These are phyloP conservation scores for Sphenostylis stenocarpa DNA, from an alignment of 306 rosid genomes.

Conservation along the genomic window DNA sequence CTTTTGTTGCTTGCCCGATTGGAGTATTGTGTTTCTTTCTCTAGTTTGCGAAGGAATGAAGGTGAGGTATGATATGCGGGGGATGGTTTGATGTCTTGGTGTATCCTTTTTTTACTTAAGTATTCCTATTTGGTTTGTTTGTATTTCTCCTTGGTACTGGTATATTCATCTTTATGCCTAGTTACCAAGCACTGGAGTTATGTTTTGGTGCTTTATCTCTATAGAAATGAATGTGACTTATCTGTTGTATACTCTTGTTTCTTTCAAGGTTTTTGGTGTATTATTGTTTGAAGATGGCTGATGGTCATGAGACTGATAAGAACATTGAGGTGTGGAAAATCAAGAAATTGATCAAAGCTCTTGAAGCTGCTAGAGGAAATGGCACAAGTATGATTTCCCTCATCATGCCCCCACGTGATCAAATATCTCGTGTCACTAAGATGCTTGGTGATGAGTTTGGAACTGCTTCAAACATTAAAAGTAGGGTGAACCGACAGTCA, in stretches of 20 bases:
- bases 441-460: slow-evolving; percentile 96
- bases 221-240: background rate
- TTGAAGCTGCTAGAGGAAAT: slow-evolving; percentile 90
- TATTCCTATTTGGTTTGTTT: background rate
- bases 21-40: background rate
- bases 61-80: background rate
- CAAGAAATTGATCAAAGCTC: slow-evolving; percentile 84
- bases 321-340: slow-evolving; percentile 93
- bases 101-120: background rate
- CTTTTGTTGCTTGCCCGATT: background rate
- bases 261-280: slow-evolving; percentile 27
- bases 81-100: slow-evolving; percentile 7
- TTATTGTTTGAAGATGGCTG: slow-evolving; percentile 53
- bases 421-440: slow-evolving; percentile 85
- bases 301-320: slow-evolving; percentile 82
- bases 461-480: slow-evolving; percentile 87
- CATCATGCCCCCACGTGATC: slow-evolving; percentile 94
- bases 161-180: background rate
- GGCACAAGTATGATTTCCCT: slow-evolving; percentile 96
- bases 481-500: slow-evolving; percentile 89
- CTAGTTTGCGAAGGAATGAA: background rate
- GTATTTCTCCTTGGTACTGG: background rate
- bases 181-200: background rate
- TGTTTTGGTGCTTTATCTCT: background rate
- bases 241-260: slow-evolving; percentile 11